phyloP scores from a whole-genome alignment of 2,329 filamentous ascomycete genomes.

The Penicillium sp. region DNA sequence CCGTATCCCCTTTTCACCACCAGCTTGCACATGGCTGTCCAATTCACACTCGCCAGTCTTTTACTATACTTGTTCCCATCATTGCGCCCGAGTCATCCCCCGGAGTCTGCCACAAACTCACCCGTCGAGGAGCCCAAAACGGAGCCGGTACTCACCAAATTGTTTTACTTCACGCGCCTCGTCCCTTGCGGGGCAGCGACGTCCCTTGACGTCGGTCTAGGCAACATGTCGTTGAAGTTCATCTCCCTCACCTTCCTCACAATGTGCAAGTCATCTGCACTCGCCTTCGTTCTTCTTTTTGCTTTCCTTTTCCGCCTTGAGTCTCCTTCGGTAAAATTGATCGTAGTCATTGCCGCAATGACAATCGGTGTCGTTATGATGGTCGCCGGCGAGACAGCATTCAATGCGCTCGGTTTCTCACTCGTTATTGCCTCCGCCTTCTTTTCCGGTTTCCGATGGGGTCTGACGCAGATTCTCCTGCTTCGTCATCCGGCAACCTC shows the following conservation, averaged over 20 bases:
- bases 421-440: slow-evolving; percentile 92
- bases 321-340: slow-evolving; percentile 78
- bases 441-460: slow-evolving; percentile 96
- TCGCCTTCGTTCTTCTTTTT: slow-evolving; percentile 93
- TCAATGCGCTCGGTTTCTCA: slow-evolving; percentile 81
- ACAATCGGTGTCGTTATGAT: slow-evolving; percentile 94
- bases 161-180: slow-evolving; percentile 90
- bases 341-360: slow-evolving; percentile 88
- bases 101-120: slow-evolving; percentile 22
- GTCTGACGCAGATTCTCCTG: slow-evolving; percentile 94
- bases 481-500: slow-evolving; percentile 91
- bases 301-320: slow-evolving; percentile 93
- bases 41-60: slow-evolving; percentile 75
- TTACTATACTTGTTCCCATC: slow-evolving; percentile 82
- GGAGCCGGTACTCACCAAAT: slow-evolving; percentile 74
- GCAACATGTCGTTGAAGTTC: slow-evolving; percentile 93
- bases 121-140: slow-evolving; percentile 49
- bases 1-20: slow-evolving; percentile 95
- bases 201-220: slow-evolving; percentile 90
- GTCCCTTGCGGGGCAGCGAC: slow-evolving; percentile 90
- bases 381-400: slow-evolving; percentile 93
- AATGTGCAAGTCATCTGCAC: slow-evolving; percentile 97
- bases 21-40: slow-evolving; percentile 91
- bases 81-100: slow-evolving; percentile 65
- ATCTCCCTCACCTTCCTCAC: slow-evolving; percentile 98